These are phyloP conservation scores for Cyberlindnera nakhonratchasimensis DNA, from an alignment of 805 yeast species.

Conservation along the genomic window DNA sequence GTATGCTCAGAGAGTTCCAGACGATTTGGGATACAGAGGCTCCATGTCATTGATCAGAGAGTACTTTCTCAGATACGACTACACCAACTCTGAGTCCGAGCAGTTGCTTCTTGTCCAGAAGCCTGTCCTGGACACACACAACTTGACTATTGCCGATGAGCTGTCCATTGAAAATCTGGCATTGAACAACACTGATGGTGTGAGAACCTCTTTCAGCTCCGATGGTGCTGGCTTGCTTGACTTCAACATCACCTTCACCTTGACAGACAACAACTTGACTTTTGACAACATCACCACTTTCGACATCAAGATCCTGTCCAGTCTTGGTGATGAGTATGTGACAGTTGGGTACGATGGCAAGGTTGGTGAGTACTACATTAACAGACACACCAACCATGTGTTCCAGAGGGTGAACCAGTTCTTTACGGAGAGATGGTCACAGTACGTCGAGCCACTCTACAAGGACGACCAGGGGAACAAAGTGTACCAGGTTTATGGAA, in stretches of 20 bases:
- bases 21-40: conserved; percentile 32
- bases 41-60: conserved; percentile 36
- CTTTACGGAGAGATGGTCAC: conserved; percentile 28
- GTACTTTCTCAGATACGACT: conserved; percentile 26
- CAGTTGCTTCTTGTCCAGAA: conserved; percentile 24
- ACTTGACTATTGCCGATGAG: neutral
- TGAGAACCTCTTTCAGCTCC: conserved; percentile 3
- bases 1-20: conserved; percentile 36
- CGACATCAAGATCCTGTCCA: conserved; percentile 21
- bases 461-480: conserved; percentile 13
- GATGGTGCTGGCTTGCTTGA: conserved; percentile 26
- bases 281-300: conserved; percentile 12
- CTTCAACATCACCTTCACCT: conserved; percentile 26
- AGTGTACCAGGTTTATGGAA: conserved; percentile 28
- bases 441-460: conserved; percentile 24
- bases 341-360: conserved; percentile 28
- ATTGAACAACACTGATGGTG: neutral
- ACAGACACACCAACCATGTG: conserved; percentile 25
- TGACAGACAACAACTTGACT: conserved; percentile 10
- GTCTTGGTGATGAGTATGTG: conserved; percentile 23
- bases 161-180: neutral
- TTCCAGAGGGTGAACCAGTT: conserved; percentile 27
- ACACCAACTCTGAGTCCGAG: conserved; percentile 27
- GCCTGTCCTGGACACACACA: conserved; percentile 23
- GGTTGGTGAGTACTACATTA: conserved; percentile 26